Conservation (phyloP, 73 alveolate genomes). For the Blepharisma stoltei region DNA sequence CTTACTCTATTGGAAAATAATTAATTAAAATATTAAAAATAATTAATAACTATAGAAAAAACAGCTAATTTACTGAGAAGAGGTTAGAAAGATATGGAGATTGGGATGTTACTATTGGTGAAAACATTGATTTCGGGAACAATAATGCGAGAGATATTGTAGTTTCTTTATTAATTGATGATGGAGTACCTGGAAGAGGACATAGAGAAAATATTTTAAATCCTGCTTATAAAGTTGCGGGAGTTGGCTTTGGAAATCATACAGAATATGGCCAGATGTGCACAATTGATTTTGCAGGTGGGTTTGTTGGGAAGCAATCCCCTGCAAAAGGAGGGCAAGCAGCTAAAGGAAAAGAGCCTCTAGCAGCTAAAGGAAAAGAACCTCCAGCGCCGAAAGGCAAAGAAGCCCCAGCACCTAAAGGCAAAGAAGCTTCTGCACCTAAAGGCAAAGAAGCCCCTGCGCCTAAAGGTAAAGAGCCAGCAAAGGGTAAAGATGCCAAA, state of each 20-base stretch:
- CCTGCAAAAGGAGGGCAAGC: not conserved
- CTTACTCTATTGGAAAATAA: too few relatives aligned
- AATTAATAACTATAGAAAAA: too few relatives aligned
- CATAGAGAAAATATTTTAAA: conserved; percentile 45
- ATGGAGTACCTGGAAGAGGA: conserved; percentile 81
- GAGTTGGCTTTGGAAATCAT: conserved; percentile 70
- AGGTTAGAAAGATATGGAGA: conserved; percentile 47
- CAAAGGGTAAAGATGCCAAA: not conserved
- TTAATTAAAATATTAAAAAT: too few relatives aligned
- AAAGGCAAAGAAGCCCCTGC: not conserved
- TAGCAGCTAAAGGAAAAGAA: not conserved
- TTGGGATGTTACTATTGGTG: conserved; percentile 57
- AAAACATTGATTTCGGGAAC: conserved; percentile 54
- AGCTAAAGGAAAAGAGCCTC: not conserved
- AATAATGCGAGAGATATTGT: conserved; percentile 56
- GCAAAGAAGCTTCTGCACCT: not conserved
- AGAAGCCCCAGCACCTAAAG: not conserved
- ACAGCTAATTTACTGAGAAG: too few relatives aligned
- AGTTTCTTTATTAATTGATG: conserved; percentile 62
- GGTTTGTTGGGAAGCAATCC: not conserved
- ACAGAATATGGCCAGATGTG: conserved; percentile 52
- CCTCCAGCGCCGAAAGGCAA: not conserved
- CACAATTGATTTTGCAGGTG: conserved; percentile 69
- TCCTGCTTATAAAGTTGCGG: conserved; percentile 1
- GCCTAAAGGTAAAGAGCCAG: not conserved